Conservation (phyloP, 805 yeast species). For the Candida orba region DNA sequence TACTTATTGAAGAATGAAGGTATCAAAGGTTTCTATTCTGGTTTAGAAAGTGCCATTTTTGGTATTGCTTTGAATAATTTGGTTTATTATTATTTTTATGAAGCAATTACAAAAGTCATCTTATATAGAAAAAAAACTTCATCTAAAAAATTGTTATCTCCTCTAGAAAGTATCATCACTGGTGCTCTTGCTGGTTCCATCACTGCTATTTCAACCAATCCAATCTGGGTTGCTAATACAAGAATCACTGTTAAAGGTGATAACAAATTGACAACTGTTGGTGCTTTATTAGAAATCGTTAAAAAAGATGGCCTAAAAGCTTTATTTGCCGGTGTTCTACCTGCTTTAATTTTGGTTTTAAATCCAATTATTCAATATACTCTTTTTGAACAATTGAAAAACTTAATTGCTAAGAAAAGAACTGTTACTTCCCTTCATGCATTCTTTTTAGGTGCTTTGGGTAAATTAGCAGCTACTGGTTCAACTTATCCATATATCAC, state of each 20-base stretch:
- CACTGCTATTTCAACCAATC: slow-evolving; percentile 77
- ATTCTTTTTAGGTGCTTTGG: slow-evolving; percentile 80
- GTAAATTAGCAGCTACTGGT: slow-evolving; percentile 83
- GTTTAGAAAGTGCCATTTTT: slow-evolving; percentile 78
- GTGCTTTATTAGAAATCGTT: slow-evolving; percentile 53
- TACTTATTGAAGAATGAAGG: slow-evolving; percentile 54
- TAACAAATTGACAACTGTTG: slow-evolving; percentile 37
- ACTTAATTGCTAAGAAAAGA: slow-evolving; percentile 44
- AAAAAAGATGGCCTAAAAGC: slow-evolving; percentile 64
- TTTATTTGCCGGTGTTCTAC: slow-evolving; percentile 78
- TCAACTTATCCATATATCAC: slow-evolving; percentile 91
- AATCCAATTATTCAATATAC: slow-evolving; percentile 93
- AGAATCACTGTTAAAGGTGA: slow-evolving; percentile 59
- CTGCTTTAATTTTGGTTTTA: slow-evolving; percentile 77
- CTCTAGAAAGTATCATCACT: slow-evolving; percentile 20
- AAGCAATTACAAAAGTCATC: slow-evolving; percentile 48
- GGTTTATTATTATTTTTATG: slow-evolving; percentile 87
- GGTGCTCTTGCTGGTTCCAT: slow-evolving; percentile 82
- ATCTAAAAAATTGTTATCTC: slow-evolving; percentile 15
- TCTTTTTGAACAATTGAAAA: slow-evolving; percentile 79
- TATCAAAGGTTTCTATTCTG: slow-evolving; percentile 65
- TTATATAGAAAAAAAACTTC: slow-evolving; percentile 22
- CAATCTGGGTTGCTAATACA: slow-evolving; percentile 93
- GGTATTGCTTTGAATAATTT: slow-evolving; percentile 86
- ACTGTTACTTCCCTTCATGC: slow-evolving; percentile 64